Evolutionary conservation across 1,139 yeast species (phyloP).

Genomic region (Sugiyamaella pinicola): DNA sequence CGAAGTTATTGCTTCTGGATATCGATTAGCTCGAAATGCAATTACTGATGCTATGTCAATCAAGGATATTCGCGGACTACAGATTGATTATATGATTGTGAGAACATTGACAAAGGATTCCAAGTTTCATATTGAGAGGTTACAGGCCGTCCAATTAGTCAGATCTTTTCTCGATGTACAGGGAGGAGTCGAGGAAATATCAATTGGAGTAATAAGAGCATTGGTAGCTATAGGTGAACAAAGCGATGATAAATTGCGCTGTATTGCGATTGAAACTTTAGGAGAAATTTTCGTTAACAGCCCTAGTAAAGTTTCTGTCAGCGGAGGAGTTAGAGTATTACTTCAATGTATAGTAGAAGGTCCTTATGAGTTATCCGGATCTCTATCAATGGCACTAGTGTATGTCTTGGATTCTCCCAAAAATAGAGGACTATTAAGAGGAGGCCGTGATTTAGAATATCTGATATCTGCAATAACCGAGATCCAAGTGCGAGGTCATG

Average conservation of each 20-base stretch:
- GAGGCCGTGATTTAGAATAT: constrained; percentile 65
- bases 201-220: constrained; percentile 70
- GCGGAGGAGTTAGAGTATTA: constrained; percentile 67
- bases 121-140: constrained; percentile 62
- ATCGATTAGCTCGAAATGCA: constrained; percentile 68
- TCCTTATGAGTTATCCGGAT: constrained; percentile 57
- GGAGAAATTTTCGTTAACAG: constrained; percentile 65
- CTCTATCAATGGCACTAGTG: constrained; percentile 58
- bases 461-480: constrained; percentile 70
- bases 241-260: constrained; percentile 57
- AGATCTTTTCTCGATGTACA: constrained; percentile 63
- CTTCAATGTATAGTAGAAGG: constrained; percentile 65
- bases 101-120: constrained; percentile 62
- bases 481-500: constrained; percentile 49
- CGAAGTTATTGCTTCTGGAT: constrained; percentile 74
- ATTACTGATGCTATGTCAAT: constrained; percentile 58
- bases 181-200: constrained; percentile 57
- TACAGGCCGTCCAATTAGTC: constrained; percentile 74
- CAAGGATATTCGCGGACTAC: constrained; percentile 47
- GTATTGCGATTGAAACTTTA: constrained; percentile 64
- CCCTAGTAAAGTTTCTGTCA: constrained; percentile 61
- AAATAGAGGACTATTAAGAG: constrained; percentile 57
- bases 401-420: constrained; percentile 62
- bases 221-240: constrained; percentile 71
- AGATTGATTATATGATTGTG: constrained; percentile 64